Percentiles rank a stretch among this genome's conserved stretches.
phyloP scores from a whole-genome alignment of 352 stramenopile species.

The Globisporangium okanoganense region DNA sequence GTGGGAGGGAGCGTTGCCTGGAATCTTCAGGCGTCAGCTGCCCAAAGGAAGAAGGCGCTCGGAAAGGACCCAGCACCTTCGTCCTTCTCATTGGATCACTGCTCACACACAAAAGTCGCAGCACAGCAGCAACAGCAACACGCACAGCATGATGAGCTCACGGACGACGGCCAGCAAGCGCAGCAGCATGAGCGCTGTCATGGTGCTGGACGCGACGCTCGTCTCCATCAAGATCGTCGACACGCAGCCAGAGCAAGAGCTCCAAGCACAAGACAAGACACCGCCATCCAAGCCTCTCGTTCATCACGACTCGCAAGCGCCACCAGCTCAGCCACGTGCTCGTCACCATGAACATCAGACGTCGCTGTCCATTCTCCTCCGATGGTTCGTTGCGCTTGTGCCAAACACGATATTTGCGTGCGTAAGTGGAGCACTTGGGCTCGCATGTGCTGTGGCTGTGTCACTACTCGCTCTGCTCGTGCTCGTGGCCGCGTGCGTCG shows the following conservation, averaged over 20 bases:
- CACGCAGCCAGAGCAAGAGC: neutral
- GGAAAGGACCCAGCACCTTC: neutral
- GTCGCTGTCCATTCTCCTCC: neutral
- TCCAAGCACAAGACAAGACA: neutral
- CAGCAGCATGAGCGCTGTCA: neutral
- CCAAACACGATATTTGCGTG: conserved; percentile 11
- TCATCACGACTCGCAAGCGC: neutral
- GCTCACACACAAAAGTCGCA: too few species aligned
- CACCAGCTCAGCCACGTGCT: neutral
- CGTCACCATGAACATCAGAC: neutral
- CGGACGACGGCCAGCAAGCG: neutral
- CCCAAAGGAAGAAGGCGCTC: neutral
- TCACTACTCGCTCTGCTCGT: conserved; percentile 22
- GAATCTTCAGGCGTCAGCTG: neutral
- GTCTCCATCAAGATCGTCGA: conserved; percentile 11
- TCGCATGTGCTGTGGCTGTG: conserved; percentile 18
- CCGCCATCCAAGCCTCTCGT: neutral
- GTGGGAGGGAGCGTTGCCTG: neutral
- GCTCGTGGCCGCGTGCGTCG: conserved; percentile 15
- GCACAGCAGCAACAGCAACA: too few species aligned
- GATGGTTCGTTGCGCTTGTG: neutral
- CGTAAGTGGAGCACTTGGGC: conserved; percentile 6
- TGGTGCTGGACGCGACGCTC: conserved; percentile 1
- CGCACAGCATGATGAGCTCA: neutral
- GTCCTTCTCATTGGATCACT: too few species aligned